phyloP scores from a whole-genome alignment of 2,329 filamentous ascomycete species.

The Colletotrichum sp. region DNA sequence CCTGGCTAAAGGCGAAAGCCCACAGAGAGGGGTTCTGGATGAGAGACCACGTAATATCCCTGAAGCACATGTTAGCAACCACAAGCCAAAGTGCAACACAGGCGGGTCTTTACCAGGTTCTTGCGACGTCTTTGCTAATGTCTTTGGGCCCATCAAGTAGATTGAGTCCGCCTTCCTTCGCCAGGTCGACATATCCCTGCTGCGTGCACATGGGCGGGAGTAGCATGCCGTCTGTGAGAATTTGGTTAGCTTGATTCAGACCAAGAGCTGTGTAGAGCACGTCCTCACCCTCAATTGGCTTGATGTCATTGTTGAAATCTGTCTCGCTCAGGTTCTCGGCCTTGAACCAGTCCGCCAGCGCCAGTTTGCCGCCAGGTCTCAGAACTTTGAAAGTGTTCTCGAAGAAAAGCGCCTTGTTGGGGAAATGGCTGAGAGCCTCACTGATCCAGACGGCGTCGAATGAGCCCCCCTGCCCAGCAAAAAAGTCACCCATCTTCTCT shows the following conservation, averaged over 20 bases:
- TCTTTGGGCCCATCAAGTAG: constrained; percentile 54
- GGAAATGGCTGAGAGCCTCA: constrained; percentile 65
- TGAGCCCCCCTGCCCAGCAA: constrained; percentile 37
- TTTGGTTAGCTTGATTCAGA: neutral
- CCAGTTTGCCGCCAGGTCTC: constrained; percentile 53
- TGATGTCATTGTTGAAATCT: constrained; percentile 56
- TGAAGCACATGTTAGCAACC: constrained; percentile 26
- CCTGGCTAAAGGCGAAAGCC: constrained; percentile 65
- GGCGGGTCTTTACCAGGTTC: constrained; percentile 56
- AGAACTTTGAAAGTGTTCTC: constrained; percentile 54
- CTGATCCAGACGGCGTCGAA: constrained; percentile 68
- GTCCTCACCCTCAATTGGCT: constrained; percentile 58
- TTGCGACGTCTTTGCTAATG: constrained; percentile 61
- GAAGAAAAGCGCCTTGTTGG: constrained; percentile 64
- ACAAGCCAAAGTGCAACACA: neutral
- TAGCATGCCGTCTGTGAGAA: constrained; percentile 59
- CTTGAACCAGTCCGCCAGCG: constrained; percentile 68
- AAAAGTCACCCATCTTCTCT: constrained; percentile 62
- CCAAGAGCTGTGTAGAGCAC: neutral
- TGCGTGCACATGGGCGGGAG: constrained; percentile 61
- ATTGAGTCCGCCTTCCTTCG: constrained; percentile 51
- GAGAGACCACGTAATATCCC: constrained; percentile 67
- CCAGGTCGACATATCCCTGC: constrained; percentile 56
- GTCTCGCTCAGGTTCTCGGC: constrained; percentile 48
- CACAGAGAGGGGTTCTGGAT: constrained; percentile 65